Percentiles rank a stretch among this genome's conserved stretches.
These are phyloP conservation scores for Apophysomyces trapeziformis DNA, from an alignment of 371 early-diverging fungal species.

Conservation along the genomic window DNA sequence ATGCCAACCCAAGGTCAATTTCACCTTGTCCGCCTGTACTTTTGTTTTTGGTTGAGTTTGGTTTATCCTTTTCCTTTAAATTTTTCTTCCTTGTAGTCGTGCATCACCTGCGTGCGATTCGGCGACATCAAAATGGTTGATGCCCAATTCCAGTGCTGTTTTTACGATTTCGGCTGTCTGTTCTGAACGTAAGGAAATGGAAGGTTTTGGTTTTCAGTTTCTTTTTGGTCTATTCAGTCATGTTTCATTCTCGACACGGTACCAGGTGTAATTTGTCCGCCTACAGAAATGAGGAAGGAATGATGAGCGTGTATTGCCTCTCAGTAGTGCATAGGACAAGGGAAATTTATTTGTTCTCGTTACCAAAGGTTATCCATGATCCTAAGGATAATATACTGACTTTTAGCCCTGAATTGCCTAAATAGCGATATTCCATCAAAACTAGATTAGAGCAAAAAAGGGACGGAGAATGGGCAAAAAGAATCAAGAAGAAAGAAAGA, in stretches of 20 bases:
- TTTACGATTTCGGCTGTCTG: constrained; percentile 71
- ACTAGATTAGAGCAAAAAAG: constrained; percentile 3
- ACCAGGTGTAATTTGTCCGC: constrained; percentile 63
- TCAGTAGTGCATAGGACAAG: too few species aligned
- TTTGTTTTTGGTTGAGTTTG: background rate
- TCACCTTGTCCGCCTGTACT: constrained; percentile 73
- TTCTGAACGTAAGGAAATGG: constrained; percentile 29
- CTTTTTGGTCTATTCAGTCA: background rate
- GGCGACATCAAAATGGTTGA: constrained; percentile 87
- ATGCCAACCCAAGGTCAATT: constrained; percentile 77
- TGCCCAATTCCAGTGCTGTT: constrained; percentile 74
- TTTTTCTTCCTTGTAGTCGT: background rate
- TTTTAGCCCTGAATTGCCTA: constrained; percentile 83
- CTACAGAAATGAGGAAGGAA: constrained; percentile 26
- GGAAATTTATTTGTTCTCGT: background rate
- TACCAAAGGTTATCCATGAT: constrained; percentile 72
- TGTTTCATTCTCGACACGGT: constrained; percentile 11
- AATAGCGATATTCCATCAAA: constrained; percentile 80
- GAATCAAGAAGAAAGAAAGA: constrained; percentile 1
- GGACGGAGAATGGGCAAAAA: constrained; percentile 11
- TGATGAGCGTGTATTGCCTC: too few species aligned
- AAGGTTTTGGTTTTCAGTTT: background rate
- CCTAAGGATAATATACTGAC: constrained; percentile 58
- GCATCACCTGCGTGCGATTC: constrained; percentile 67
- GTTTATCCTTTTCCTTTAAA: background rate